A percentile compares a stretch with the other conserved stretches of the same genome.
These are phyloP conservation scores for Maudiozyma barnettii DNA, from an alignment of 805 yeast species.

Conservation along the genomic window DNA sequence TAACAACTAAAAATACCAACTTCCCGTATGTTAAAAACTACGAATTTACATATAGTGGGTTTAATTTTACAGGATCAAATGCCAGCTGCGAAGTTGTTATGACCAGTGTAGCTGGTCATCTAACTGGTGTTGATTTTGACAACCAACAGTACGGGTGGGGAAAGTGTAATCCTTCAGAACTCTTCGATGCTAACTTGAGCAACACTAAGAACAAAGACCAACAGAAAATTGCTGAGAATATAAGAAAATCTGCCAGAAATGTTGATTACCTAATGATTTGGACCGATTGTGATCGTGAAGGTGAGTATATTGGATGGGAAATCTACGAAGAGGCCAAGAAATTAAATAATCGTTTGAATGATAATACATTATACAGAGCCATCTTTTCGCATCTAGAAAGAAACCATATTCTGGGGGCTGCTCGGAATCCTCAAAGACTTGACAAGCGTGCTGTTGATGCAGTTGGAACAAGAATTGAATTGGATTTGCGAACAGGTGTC, in stretches of 20 bases:
- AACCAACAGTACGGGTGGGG: slow-evolving; percentile 48
- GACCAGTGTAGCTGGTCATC: slow-evolving; percentile 90
- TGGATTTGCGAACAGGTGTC: slow-evolving; percentile 83
- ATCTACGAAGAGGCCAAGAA: slow-evolving; percentile 59
- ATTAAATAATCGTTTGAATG: slow-evolving; percentile 32
- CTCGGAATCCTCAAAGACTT: slow-evolving; percentile 51
- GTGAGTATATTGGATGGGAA: slow-evolving; percentile 86
- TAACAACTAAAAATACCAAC: slow-evolving; percentile 37
- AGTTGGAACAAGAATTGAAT: slow-evolving; percentile 74
- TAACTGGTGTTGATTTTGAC: slow-evolving; percentile 55
- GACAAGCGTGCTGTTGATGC: slow-evolving; percentile 71
- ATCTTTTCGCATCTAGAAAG: slow-evolving; percentile 80
- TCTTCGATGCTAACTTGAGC: slow-evolving; percentile 65
- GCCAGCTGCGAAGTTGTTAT: slow-evolving; percentile 75
- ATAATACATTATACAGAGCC: slow-evolving; percentile 57
- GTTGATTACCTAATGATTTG: slow-evolving; percentile 74
- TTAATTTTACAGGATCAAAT: slow-evolving; percentile 39
- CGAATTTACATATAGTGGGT: slow-evolving; percentile 50
- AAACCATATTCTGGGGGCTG: slow-evolving; percentile 65
- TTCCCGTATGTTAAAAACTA: slow-evolving; percentile 69
- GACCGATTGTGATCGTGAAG: slow-evolving; percentile 98
- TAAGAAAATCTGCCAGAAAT: slow-evolving; percentile 49
- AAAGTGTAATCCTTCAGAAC: slow-evolving; percentile 47
- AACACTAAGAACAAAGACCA: slow-evolving; percentile 35
- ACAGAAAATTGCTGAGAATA: slow-evolving; percentile 51